Conservation (phyloP, 106 monocot species). For the Xerophyta viscosa region DNA sequence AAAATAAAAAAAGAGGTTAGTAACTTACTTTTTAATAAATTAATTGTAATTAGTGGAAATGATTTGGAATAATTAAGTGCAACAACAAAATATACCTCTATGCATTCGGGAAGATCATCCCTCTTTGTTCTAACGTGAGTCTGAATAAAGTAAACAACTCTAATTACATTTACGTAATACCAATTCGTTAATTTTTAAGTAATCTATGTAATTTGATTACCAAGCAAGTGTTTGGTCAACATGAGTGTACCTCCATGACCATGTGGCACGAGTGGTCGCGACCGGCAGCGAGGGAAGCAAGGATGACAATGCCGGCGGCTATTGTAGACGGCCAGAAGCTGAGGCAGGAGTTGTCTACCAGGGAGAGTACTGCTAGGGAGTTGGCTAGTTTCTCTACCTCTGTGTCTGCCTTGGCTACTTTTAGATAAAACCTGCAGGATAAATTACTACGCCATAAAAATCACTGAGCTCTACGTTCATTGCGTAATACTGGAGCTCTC, state of each 20-base stretch:
- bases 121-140: conserved; percentile 69
- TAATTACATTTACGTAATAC: background rate
- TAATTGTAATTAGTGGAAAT: background rate
- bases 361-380: conserved; percentile 57
- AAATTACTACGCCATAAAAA: too few species aligned
- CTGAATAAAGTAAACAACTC: conserved; percentile 18
- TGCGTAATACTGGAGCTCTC: too few species aligned
- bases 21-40: background rate
- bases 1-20: too few species aligned
- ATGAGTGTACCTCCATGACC: conserved; percentile 93
- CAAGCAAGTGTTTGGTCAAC: too few species aligned
- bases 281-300: conserved; percentile 63
- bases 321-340: conserved; percentile 90
- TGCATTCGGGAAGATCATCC: conserved; percentile 89
- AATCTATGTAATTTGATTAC: background rate
- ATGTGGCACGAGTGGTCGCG: conserved; percentile 42
- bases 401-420: conserved; percentile 59
- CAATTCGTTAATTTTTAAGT: background rate
- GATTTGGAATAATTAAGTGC: background rate
- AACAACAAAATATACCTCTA: conserved; percentile 32
- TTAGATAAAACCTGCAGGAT: conserved; percentile 76
- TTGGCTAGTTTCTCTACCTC: conserved; percentile 52
- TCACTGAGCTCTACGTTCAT: too few species aligned
- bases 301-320: conserved; percentile 86
- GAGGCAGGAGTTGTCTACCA: conserved; percentile 70